Conservation (phyloP, 176 grass and related monocot species). For the Pontederia paniculata region DNA sequence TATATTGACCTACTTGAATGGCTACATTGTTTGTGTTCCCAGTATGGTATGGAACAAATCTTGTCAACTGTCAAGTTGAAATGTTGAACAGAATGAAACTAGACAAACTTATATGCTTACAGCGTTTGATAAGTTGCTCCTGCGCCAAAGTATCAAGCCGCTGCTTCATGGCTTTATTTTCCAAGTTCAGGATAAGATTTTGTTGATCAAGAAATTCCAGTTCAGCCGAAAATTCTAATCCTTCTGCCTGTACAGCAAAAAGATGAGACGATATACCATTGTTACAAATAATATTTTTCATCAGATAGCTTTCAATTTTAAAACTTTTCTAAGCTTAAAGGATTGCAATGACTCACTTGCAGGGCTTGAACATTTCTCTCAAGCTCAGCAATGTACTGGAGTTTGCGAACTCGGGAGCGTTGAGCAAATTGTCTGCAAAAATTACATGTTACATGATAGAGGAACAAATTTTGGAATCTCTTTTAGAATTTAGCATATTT, state of each 20-base stretch:
- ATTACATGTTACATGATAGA: not conserved
- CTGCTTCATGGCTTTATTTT: slow-evolving; percentile 95
- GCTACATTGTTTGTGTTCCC: no score
- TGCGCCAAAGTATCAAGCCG: slow-evolving; percentile 72
- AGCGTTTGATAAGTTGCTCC: slow-evolving; percentile 85
- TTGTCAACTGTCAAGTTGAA: not conserved
- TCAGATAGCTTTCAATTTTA: no score
- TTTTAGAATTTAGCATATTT: not conserved
- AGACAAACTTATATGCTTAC: slow-evolving; percentile 29
- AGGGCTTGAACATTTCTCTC: slow-evolving; percentile 67
- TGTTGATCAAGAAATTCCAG: slow-evolving; percentile 88
- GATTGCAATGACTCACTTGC: no score
- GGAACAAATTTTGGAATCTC: not conserved
- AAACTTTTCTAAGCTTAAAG: no score
- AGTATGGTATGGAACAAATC: no score
- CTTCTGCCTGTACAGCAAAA: slow-evolving; percentile 49
- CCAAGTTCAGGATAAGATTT: slow-evolving; percentile 92
- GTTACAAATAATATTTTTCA: no score
- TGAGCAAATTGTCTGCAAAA: slow-evolving; percentile 77
- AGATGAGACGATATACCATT: no score
- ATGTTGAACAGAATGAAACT: slow-evolving; percentile 2
- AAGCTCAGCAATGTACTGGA: slow-evolving; percentile 90
- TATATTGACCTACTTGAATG: no score
- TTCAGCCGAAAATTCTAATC: slow-evolving; percentile 80
- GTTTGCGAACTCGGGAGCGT: slow-evolving; percentile 78